These are phyloP conservation scores for Epicoccum nigrum DNA, from an alignment of 2,329 filamentous ascomycete species.

Conservation along the genomic window DNA sequence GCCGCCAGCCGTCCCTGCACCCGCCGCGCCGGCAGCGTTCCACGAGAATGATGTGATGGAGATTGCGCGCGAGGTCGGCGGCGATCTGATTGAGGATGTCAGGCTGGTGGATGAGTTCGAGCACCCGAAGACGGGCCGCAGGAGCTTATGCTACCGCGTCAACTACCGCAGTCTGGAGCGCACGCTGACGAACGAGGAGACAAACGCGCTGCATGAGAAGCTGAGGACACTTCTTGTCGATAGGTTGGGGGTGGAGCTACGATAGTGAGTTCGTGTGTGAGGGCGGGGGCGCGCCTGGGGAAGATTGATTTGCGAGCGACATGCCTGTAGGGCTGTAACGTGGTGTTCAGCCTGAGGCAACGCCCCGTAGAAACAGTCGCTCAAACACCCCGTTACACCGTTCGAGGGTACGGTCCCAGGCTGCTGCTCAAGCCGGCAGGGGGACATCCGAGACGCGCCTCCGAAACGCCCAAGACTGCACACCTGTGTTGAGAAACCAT, in stretches of 20 bases:
- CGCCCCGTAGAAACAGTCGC: too few relatives aligned
- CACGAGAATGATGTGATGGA: conserved; percentile 99
- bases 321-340: too few relatives aligned
- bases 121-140: conserved; percentile 82
- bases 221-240: conserved; percentile 70
- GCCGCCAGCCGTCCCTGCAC: conserved; percentile 48
- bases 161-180: conserved; percentile 92
- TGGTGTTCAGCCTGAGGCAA: too few relatives aligned
- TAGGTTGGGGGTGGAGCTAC: conserved; percentile 78
- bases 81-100: conserved; percentile 88
- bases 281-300: neutral
- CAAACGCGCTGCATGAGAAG: conserved; percentile 74
- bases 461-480: too few relatives aligned
- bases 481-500: too few relatives aligned
- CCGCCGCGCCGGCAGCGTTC: conserved; percentile 55
- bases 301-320: too few relatives aligned
- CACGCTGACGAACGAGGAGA: conserved; percentile 84
- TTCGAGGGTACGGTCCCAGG: too few relatives aligned
- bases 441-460: too few relatives aligned
- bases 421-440: too few relatives aligned
- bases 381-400: too few relatives aligned
- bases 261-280: conserved; percentile 51
- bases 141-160: conserved; percentile 89
- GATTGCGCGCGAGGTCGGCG: conserved; percentile 80
- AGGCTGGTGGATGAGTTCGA: conserved; percentile 82